Percentiles rank a stretch among this genome's conserved stretches.
Conservation (phyloP, 805 yeast species). For the Sungouiozyma ichnusensis region DNA sequence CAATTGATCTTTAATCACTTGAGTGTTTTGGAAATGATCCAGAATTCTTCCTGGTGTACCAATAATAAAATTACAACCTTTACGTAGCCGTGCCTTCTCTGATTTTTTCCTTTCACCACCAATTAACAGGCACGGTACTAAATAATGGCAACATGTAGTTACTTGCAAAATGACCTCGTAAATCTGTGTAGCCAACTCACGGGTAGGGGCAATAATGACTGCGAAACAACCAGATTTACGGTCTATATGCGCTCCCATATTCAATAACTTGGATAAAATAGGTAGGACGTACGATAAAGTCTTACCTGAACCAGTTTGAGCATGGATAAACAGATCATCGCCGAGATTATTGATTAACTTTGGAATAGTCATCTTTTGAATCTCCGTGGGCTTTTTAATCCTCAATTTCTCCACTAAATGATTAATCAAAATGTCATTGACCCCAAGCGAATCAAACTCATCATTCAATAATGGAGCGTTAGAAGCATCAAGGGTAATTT, state of each 20-base stretch:
- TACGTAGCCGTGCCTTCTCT: constrained; percentile 89
- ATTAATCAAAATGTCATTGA: constrained; percentile 40
- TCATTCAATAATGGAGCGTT: constrained; percentile 73
- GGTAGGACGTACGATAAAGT: constrained; percentile 84
- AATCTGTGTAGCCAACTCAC: constrained; percentile 90
- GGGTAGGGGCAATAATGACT: constrained; percentile 79
- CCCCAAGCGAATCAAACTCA: constrained; percentile 61
- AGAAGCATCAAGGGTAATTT: constrained; percentile 41
- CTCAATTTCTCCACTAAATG: constrained; percentile 48
- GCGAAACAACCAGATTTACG: constrained; percentile 84
- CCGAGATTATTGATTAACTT: constrained; percentile 31
- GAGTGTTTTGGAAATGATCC: constrained; percentile 89
- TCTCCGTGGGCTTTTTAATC: constrained; percentile 66
- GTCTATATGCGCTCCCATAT: constrained; percentile 34
- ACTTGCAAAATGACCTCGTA: constrained; percentile 68
- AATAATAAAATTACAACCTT: constrained; percentile 91
- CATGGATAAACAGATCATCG: constrained; percentile 76
- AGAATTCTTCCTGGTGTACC: constrained; percentile 96
- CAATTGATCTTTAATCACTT: constrained; percentile 45
- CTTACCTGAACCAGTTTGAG: constrained; percentile 98
- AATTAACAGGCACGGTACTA: constrained; percentile 92
- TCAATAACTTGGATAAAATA: constrained; percentile 61
- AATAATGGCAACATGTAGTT: constrained; percentile 65
- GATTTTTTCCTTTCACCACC: constrained; percentile 98
- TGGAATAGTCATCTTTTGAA: constrained; percentile 78